Evolutionary conservation across 2,329 filamentous ascomycete genomes (phyloP), one percentile per base, ranked within the genome.

Genomic region (Alternaria sp.): DNA sequence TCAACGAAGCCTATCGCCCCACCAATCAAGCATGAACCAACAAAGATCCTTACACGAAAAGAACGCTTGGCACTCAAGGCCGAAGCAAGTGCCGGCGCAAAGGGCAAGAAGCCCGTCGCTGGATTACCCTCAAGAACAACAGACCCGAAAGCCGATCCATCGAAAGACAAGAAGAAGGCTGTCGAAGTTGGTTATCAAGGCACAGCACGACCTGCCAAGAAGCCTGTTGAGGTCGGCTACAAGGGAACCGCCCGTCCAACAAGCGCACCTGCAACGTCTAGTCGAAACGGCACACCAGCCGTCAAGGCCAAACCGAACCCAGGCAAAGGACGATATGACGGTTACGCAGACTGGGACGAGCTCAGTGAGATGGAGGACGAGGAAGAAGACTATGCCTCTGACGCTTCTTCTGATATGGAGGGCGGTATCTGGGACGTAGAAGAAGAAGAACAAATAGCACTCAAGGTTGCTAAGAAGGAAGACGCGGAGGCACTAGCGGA

Each of bases 361-460:
- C 78, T 81, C 15, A 77, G 79, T 5, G 75, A 77, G 26, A 83
- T 84, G 25, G 83, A 83, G 3, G 84, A 86, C 45, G 88, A 91
- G 9, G 88, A 90, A 46, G 88, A 91, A 30, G 84, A 83, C 51
- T 90, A 91, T 67, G 86, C 83, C 3, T 89, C 88, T 1, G 90
- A 91, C 58, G 88, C 77, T 6, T 91, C 89, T 6, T 92, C 90
- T 6, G 91, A 93, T 71, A 93, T 93, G 90, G 91, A 93, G 77
- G 92, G 90, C 3, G 91, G 90, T 32, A 77, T 90, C 40, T 90
- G 89, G 64, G 91, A 93, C 69, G 87, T 94, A 56, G 90, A 93
- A 64, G 82, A 86, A 36, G 92, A 95, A 77, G 92, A 95, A 76
- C 82, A 84, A 50, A 75, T 82, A 54, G 90, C 91, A 3, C 86